Conservation (phyloP, 148 eudicot genomes). For the Camellia granthamiana region DNA sequence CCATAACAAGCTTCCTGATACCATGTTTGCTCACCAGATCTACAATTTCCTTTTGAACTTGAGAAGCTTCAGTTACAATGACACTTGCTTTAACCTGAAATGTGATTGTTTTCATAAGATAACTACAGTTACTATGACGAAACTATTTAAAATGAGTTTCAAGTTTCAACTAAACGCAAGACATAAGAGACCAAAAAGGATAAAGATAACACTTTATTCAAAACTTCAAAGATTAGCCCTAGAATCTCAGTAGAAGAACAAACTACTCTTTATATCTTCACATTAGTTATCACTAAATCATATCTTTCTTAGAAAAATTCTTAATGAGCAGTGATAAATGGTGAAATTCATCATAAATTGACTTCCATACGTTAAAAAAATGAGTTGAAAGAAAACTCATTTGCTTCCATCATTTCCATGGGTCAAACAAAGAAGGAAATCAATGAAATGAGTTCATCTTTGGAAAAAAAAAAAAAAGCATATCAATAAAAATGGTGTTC, state of each 20-base stretch:
- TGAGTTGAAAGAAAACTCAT: conserved; percentile 1
- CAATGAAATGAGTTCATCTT: not conserved
- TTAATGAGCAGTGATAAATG: not conserved
- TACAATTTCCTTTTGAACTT: conserved; percentile 59
- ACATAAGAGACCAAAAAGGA: not conserved
- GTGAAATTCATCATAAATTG: not conserved
- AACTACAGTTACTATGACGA: not conserved
- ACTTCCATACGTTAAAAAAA: not conserved
- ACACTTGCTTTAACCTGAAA: conserved; percentile 58
- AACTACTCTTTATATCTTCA: not conserved
- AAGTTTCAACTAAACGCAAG: not conserved
- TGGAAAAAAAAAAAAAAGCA: not conserved
- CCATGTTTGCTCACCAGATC: conserved; percentile 43
- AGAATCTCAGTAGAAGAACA: conserved; percentile 6
- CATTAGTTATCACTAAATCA: not conserved
- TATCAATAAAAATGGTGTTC: not conserved
- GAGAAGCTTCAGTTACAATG: conserved; percentile 50
- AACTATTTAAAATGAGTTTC: not conserved
- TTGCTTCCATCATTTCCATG: conserved; percentile 6
- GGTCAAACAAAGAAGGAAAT: not conserved
- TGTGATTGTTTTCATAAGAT: not conserved
- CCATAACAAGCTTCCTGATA: conserved; percentile 67
- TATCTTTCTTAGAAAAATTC: not conserved
- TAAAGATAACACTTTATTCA: not conserved
- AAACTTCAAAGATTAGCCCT: not conserved